A percentile compares a stretch with the other conserved stretches of the same genome.
Conservation (phyloP, 129 eudicot species). For the Chrysanthemum makinoi region DNA sequence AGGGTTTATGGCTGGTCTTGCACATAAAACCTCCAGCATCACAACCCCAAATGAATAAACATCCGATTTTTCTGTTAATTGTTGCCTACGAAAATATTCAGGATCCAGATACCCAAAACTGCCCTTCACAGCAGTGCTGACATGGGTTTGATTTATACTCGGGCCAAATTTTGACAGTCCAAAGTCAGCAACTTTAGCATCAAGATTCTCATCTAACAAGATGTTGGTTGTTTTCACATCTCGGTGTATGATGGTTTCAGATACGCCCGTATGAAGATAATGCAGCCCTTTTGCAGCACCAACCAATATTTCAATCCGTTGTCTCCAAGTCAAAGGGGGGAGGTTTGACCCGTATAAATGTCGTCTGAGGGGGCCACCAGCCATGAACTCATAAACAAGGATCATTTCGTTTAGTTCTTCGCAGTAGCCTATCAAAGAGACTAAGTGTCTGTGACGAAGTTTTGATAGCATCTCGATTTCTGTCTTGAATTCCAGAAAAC, state of each 20-base stretch:
- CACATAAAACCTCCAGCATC: slow-evolving; percentile 47
- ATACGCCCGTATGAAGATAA: slow-evolving; percentile 54
- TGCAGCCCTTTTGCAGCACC: slow-evolving; percentile 67
- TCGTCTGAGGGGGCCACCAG: slow-evolving; percentile 48
- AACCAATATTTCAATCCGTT: slow-evolving; percentile 44
- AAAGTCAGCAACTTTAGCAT: slow-evolving; percentile 55
- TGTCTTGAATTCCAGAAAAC: slow-evolving; percentile 45
- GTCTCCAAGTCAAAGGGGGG: slow-evolving; percentile 50
- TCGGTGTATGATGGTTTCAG: slow-evolving; percentile 49
- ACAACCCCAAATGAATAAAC: slow-evolving; percentile 57
- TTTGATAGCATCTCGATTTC: slow-evolving; percentile 56
- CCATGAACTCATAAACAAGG: slow-evolving; percentile 57
- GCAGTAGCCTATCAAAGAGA: slow-evolving; percentile 51
- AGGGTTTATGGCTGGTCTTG: slow-evolving; percentile 56
- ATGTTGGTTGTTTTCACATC: slow-evolving; percentile 57
- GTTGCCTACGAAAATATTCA: slow-evolving; percentile 49
- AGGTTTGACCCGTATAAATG: slow-evolving; percentile 50
- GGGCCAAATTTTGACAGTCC: slow-evolving; percentile 52
- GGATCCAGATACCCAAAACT: slow-evolving; percentile 58
- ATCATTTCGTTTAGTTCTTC: slow-evolving; percentile 56
- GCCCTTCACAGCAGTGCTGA: slow-evolving; percentile 57
- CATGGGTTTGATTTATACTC: slow-evolving; percentile 48
- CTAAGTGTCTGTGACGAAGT: slow-evolving; percentile 50
- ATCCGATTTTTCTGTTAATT: slow-evolving; percentile 48
- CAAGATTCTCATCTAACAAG: slow-evolving; percentile 49